Conservation (phyloP, 495 filamentous ascomycete species). For the Aspergillus nanangensis region DNA sequence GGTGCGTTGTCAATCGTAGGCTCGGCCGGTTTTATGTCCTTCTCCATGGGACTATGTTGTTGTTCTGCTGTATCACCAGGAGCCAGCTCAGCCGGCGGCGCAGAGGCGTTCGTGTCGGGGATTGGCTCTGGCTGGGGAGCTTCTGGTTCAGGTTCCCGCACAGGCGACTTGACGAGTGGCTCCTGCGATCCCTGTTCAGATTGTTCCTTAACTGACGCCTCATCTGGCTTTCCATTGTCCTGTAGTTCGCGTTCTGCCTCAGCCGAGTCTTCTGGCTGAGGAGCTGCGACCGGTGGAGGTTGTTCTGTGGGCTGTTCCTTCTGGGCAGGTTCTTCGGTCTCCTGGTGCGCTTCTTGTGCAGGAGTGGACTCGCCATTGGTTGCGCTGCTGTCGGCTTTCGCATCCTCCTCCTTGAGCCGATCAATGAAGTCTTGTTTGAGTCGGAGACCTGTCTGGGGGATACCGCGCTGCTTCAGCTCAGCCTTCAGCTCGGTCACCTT, state of each 20-base stretch:
- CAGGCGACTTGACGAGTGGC: constrained; percentile 11
- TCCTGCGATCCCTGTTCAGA: constrained; percentile 6
- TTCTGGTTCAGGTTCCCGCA: constrained; percentile 1
- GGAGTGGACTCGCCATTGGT: constrained; percentile 11
- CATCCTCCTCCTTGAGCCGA: constrained; percentile 41
- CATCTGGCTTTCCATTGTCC: not conserved
- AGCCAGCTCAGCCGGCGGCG: constrained; percentile 22
- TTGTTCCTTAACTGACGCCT: not conserved
- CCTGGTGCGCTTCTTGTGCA: constrained; percentile 7
- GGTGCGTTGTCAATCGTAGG: constrained; percentile 14
- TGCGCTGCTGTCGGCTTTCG: constrained; percentile 16
- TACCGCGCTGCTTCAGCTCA: constrained; percentile 46
- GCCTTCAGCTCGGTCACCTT: constrained; percentile 52
- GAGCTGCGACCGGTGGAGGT: not conserved
- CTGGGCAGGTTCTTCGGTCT: constrained; percentile 10
- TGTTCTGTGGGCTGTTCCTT: not conserved
- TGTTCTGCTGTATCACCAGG: constrained; percentile 9
- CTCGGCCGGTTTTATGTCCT: constrained; percentile 6
- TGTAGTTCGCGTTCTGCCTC: too few relatives aligned
- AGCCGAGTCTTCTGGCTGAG: constrained; percentile 4
- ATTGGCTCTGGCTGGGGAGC: not conserved
- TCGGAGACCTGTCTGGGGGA: constrained; percentile 47
- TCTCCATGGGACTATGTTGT: constrained; percentile 5
- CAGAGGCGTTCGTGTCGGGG: constrained; percentile 9
- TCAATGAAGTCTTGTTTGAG: constrained; percentile 47